These are phyloP conservation scores for Ogataea hybrid DNA, from an alignment of 1,139 yeast genomes.

Conservation along the genomic window DNA sequence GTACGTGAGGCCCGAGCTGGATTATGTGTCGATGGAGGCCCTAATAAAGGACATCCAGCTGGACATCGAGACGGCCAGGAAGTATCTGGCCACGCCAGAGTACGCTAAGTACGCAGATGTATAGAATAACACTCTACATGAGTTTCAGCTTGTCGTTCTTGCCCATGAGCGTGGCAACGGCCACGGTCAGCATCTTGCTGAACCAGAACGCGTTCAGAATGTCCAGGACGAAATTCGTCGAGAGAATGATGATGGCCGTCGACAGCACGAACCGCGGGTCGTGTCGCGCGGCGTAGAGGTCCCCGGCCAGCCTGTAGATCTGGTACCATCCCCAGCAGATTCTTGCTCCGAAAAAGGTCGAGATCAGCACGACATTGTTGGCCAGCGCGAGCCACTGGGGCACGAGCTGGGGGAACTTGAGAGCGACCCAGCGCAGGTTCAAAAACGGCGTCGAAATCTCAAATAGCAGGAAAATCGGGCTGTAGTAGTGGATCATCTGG, in stretches of 20 bases:
- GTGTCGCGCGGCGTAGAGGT: constrained; percentile 42
- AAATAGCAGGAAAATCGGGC: constrained; percentile 80
- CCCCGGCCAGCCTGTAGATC: constrained; percentile 50
- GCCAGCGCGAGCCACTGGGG: constrained; percentile 51
- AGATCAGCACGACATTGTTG: constrained; percentile 70
- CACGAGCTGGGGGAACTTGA: constrained; percentile 56
- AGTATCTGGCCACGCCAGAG: constrained; percentile 21
- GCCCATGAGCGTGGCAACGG: constrained; percentile 47
- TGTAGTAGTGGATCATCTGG: constrained; percentile 70
- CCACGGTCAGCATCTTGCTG: constrained; percentile 76
- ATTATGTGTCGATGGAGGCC: constrained; percentile 85
- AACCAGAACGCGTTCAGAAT: constrained; percentile 76
- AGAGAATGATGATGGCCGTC: constrained; percentile 50
- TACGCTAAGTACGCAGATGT: constrained; percentile 26
- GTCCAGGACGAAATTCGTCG: constrained; percentile 65
- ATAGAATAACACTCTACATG: constrained; percentile 21
- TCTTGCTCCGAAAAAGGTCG: constrained; percentile 72
- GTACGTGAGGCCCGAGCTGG: constrained; percentile 85
- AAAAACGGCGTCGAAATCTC: constrained; percentile 93
- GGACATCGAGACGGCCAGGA: constrained; percentile 67
- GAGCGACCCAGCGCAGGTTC: constrained; percentile 87
- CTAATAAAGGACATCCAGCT: constrained; percentile 78
- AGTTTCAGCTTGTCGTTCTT: constrained; percentile 28
- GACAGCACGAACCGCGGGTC: constrained; percentile 44
- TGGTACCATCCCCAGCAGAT: constrained; percentile 89